Evolutionary conservation across 192 early-diverging fungal genomes (phyloP).

Genomic region (Linnemannia hyalina): DNA sequence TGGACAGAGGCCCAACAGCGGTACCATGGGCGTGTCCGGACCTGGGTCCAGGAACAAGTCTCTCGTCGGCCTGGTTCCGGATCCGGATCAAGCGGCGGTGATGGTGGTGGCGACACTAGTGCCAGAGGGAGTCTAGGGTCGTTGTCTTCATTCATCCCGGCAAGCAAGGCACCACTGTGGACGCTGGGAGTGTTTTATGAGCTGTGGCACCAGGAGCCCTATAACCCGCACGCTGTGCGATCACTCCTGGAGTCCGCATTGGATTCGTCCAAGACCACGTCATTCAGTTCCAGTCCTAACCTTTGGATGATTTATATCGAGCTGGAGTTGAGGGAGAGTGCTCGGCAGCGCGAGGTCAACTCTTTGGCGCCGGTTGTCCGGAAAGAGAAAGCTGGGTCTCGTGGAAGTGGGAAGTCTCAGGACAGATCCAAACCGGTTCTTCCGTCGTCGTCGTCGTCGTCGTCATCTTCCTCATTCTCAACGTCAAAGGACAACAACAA

Average conservation of each 20-base stretch:
- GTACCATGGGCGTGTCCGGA: slow-evolving; percentile 39
- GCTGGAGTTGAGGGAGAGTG: slow-evolving; percentile 42
- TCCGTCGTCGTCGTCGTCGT: neutral
- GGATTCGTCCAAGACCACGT: slow-evolving; percentile 26
- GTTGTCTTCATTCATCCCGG: neutral
- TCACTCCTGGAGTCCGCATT: slow-evolving; percentile 40
- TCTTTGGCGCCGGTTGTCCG: neutral
- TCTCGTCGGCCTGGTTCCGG: slow-evolving; percentile 11
- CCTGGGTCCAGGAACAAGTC: slow-evolving; percentile 38
- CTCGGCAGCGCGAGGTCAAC: neutral
- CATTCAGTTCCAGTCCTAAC: slow-evolving; percentile 40
- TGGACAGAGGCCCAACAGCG: slow-evolving; percentile 50
- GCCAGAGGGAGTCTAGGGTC: neutral
- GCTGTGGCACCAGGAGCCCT: slow-evolving; percentile 51
- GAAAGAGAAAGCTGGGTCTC: neutral
- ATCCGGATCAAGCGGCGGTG: neutral
- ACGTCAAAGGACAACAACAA: neutral
- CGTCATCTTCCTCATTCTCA: neutral
- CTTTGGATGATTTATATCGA: slow-evolving; percentile 54
- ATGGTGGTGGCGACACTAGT: neutral
- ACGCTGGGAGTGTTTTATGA: slow-evolving; percentile 51
- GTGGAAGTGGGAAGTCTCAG: neutral
- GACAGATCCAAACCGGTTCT: neutral
- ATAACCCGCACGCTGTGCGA: slow-evolving; percentile 23
- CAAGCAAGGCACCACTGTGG: slow-evolving; percentile 33